phyloP scores from a whole-genome alignment of 352 stramenopile genomes.

The Peronospora belbahrii region DNA sequence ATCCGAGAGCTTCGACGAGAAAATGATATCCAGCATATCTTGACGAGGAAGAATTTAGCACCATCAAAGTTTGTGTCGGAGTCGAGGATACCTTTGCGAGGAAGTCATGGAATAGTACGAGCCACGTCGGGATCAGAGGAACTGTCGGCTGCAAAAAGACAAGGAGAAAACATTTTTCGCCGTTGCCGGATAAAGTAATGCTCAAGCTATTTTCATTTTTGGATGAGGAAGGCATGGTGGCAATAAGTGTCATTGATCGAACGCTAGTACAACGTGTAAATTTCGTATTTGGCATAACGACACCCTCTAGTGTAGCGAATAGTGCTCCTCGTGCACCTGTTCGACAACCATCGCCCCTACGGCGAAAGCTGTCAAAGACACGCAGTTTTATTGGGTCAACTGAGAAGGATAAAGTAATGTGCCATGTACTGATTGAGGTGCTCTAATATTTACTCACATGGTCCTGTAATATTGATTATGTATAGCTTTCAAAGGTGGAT shows the following conservation, averaged over 20 bases:
- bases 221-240: constrained; percentile 64
- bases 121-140: constrained; percentile 3
- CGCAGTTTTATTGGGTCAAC: constrained; percentile 30
- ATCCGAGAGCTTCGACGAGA: constrained; percentile 63
- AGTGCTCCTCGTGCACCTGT: constrained; percentile 4
- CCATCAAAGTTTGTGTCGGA: constrained; percentile 9
- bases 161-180: constrained; percentile 21
- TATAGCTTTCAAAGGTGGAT: constrained; percentile 61
- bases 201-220: constrained; percentile 62
- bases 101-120: not conserved
- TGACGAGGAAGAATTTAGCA: constrained; percentile 30
- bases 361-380: constrained; percentile 15
- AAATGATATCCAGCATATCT: constrained; percentile 60
- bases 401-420: constrained; percentile 34
- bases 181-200: constrained; percentile 46
- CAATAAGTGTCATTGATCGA: constrained; percentile 54
- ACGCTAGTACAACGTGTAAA: constrained; percentile 50
- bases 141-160: not conserved
- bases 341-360: constrained; percentile 14
- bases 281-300: constrained; percentile 51
- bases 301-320: constrained; percentile 21
- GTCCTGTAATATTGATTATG: not conserved
- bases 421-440: not conserved
- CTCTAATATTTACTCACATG: not conserved
- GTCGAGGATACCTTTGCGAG: constrained; percentile 7